Conservation (phyloP, 495 filamentous ascomycete genomes). For the Neurospora sublineolata region DNA sequence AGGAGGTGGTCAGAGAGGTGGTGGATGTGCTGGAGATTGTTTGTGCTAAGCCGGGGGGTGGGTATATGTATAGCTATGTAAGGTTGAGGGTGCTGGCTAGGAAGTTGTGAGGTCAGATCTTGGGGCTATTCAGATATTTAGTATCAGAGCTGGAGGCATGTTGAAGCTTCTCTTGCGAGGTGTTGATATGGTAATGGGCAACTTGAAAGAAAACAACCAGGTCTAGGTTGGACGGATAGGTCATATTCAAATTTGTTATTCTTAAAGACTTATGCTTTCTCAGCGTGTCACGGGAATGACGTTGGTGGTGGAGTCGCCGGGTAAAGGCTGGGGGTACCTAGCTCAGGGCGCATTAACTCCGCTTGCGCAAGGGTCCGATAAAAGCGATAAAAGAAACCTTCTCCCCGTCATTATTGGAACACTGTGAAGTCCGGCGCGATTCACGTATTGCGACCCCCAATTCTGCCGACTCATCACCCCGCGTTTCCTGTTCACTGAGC, state of each 20-base stretch:
- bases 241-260: background rate
- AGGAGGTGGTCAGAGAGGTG: conserved; percentile 44
- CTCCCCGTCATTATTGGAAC: background rate
- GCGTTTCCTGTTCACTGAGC: background rate
- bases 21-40: conserved; percentile 45
- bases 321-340: background rate
- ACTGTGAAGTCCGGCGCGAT: background rate
- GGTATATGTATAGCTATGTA: conserved; percentile 58
- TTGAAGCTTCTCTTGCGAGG: background rate
- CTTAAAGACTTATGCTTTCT: background rate
- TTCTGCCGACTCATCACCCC: background rate
- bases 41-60: conserved; percentile 43
- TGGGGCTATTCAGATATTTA: background rate
- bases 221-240: background rate
- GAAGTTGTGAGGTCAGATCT: conserved; percentile 26
- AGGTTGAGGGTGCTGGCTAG: conserved; percentile 53
- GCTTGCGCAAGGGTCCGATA: background rate
- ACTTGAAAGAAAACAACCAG: background rate
- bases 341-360: background rate
- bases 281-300: background rate
- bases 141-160: background rate
- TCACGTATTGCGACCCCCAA: background rate
- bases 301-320: background rate
- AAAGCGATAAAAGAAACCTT: background rate
- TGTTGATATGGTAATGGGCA: background rate